Evolutionary conservation across 1,284 basidiomycete species (phyloP).

Genomic region (Cutaneotrichosporon sp.): DNA sequence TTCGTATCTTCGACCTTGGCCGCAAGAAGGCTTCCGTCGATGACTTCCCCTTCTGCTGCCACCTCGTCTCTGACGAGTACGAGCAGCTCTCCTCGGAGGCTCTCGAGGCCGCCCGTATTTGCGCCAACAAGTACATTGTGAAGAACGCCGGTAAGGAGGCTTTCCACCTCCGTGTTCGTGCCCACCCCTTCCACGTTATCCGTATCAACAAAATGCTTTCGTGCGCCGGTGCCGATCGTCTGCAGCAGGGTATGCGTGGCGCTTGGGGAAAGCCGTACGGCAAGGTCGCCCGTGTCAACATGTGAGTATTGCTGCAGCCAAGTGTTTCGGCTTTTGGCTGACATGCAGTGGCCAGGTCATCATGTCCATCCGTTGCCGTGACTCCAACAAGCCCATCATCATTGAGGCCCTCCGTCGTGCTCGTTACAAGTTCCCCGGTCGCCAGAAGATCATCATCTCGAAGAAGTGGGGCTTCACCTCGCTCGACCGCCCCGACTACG

Average conservation of each 20-base stretch:
- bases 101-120: constrained; percentile 97
- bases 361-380: constrained; percentile 91
- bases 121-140: constrained; percentile 99
- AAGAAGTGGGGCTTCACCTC: constrained; percentile 99
- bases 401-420: constrained; percentile 95
- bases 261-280: constrained; percentile 99
- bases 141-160: constrained; percentile 98
- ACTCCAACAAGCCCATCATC: constrained; percentile 78
- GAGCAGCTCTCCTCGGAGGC: constrained; percentile 96
- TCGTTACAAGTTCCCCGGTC: constrained; percentile 99
- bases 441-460: constrained; percentile 97
- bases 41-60: constrained; percentile 95
- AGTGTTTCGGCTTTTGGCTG: background rate
- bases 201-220: constrained; percentile 99
- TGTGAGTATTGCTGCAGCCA: constrained; percentile 24
- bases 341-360: constrained; percentile 86
- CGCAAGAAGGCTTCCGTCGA: constrained; percentile 93
- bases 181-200: constrained; percentile 97
- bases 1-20: constrained; percentile 89
- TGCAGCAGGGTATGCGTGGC: constrained; percentile 99
- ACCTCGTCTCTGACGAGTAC: constrained; percentile 97
- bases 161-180: constrained; percentile 96
- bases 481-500: constrained; percentile 85
- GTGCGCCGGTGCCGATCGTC: constrained; percentile 94
- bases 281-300: constrained; percentile 48